These are phyloP conservation scores for Cryptosporidium viatorum DNA, from an alignment of 169 alveolate genomes.

Conservation along the genomic window DNA sequence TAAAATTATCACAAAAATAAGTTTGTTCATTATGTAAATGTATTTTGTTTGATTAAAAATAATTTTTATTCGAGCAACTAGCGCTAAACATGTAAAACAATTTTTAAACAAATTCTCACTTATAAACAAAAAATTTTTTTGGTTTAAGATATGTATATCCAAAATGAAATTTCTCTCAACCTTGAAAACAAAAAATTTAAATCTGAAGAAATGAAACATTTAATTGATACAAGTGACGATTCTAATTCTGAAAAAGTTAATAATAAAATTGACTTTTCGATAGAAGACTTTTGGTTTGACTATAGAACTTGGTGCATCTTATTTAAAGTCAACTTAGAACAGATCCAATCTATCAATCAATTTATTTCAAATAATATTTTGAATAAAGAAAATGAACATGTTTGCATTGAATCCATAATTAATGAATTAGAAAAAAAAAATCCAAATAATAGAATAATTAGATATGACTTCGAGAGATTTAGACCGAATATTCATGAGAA, in stretches of 20 bases:
- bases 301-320: slow-evolving; percentile 64
- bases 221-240: not conserved
- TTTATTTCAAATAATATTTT: slow-evolving; percentile 29
- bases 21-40: not conserved
- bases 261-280: not conserved
- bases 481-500: slow-evolving; percentile 10
- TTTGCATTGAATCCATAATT: not conserved
- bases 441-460: slow-evolving; percentile 13
- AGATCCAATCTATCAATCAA: slow-evolving; percentile 17
- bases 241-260: not conserved
- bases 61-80: not conserved
- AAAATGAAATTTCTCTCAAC: not conserved
- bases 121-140: not conserved
- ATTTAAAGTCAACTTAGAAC: not conserved
- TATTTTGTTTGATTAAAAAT: not conserved
- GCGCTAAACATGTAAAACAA: not conserved
- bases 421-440: slow-evolving; percentile 27
- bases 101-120: not conserved
- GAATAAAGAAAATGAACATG: not conserved
- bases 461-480: slow-evolving; percentile 55
- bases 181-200: not conserved
- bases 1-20: not conserved
- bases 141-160: not conserved
- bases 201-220: not conserved
- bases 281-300: slow-evolving; percentile 58